phyloP scores from a whole-genome alignment of 2,329 filamentous ascomycete genomes.

The Exophiala spinifera region DNA sequence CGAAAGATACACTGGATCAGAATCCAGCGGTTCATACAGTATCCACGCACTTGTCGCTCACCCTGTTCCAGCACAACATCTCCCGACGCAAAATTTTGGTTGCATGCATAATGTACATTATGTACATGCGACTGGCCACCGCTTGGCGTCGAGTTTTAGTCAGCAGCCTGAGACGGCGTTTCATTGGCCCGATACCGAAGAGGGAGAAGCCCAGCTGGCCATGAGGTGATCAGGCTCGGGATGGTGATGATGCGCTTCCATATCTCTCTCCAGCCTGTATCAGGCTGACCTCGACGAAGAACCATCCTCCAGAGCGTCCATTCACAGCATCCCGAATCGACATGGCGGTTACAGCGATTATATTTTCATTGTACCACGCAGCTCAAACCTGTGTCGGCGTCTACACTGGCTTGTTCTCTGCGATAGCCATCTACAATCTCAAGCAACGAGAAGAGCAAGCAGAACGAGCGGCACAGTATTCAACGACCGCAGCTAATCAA shows the following conservation, averaged over 20 bases:
- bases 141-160: neutral
- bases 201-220: no score
- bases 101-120: neutral
- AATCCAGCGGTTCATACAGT: neutral
- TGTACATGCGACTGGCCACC: neutral
- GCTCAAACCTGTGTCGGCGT: constrained; percentile 14
- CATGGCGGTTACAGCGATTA: constrained; percentile 6
- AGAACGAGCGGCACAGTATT: constrained; percentile 21
- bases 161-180: neutral
- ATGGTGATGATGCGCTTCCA: no score
- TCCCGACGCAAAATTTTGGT: neutral
- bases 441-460: constrained; percentile 20
- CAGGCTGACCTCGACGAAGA: neutral
- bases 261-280: neutral
- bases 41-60: neutral
- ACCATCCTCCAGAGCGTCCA: neutral
- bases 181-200: neutral
- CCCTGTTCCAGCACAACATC: neutral
- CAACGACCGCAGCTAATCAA: constrained; percentile 16
- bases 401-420: constrained; percentile 16
- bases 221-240: no score
- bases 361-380: constrained; percentile 18
- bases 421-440: constrained; percentile 24
- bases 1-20: neutral
- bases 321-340: neutral